Evolutionary conservation across 257 asterid genomes (phyloP).

Genomic region (Euphrasia confusa): DNA sequence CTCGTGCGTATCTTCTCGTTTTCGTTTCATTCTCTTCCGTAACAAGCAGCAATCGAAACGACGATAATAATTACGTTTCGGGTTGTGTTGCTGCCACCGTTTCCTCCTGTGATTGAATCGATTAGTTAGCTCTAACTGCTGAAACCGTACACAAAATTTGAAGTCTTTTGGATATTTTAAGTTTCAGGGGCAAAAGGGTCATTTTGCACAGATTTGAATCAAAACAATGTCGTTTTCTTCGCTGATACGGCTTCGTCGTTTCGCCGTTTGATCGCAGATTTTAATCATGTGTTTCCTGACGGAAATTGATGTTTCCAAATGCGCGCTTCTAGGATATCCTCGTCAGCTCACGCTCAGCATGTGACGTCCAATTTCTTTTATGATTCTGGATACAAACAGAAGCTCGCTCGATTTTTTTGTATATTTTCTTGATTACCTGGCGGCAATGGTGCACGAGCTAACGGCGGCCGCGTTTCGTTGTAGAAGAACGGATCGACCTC

Average conservation of each 20-base stretch:
- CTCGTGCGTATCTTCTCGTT: not conserved
- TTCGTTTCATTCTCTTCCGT: slow-evolving; percentile 14
- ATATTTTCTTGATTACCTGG: slow-evolving; percentile 14
- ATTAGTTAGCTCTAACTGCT: not conserved
- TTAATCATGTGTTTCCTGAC: no score
- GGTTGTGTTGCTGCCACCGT: slow-evolving; percentile 9
- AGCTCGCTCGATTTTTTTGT: not conserved
- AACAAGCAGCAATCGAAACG: slow-evolving; percentile 6
- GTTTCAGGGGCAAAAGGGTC: no score
- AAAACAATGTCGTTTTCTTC: no score
- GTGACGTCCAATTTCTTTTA: no score
- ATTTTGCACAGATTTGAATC: no score
- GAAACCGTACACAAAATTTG: no score
- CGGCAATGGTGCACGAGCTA: slow-evolving; percentile 14
- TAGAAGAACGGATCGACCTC: slow-evolving; percentile 21
- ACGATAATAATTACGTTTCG: slow-evolving; percentile 15
- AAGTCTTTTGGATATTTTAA: no score
- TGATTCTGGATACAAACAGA: not conserved
- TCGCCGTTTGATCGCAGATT: no score
- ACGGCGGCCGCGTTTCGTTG: slow-evolving; percentile 22
- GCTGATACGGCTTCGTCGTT: no score
- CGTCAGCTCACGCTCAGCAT: no score
- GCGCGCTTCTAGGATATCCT: no score
- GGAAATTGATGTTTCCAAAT: no score
- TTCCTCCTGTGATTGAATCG: slow-evolving; percentile 11